phyloP scores from a whole-genome alignment of 208 protist species.

The Leishmania mexicana region DNA sequence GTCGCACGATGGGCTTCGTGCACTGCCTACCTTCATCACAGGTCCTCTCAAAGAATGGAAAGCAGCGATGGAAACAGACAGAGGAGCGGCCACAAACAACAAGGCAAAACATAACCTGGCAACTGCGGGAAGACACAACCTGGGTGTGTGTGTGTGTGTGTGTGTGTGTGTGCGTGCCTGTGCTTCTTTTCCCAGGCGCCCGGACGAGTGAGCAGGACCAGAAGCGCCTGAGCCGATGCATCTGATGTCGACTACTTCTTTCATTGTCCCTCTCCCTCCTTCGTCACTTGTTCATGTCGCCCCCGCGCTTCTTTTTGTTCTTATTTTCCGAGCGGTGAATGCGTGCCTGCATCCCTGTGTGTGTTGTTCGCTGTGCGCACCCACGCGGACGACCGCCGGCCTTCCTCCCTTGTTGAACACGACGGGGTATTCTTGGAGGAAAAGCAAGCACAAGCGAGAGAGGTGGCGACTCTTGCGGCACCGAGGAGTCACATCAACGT shows the following conservation, averaged over 20 bases:
- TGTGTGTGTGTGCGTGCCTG: not conserved
- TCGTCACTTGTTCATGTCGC: not conserved
- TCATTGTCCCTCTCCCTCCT: not conserved
- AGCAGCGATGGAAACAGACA: not conserved
- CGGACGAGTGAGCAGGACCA: not conserved
- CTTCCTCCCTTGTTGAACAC: not conserved
- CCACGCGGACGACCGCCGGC: not conserved
- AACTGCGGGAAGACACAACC: not conserved
- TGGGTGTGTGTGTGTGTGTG: not conserved
- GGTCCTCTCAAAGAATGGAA: not conserved
- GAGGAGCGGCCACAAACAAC: not conserved
- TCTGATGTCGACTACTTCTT: not conserved
- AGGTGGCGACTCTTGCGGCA: not conserved
- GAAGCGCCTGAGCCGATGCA: not conserved
- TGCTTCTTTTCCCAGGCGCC: not conserved
- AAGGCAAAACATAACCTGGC: not conserved
- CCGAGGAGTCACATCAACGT: not conserved
- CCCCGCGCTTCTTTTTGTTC: too few relatives aligned
- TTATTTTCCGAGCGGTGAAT: not conserved
- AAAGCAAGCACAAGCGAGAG: not conserved
- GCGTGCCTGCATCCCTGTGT: slow-evolving; percentile 3
- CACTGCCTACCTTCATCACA: not conserved
- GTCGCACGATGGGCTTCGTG: not conserved
- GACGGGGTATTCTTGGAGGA: not conserved
- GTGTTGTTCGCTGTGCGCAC: not conserved